Evolutionary conservation across 805 yeast species (phyloP).

Genomic region (Yarrowia alimentaria): DNA sequence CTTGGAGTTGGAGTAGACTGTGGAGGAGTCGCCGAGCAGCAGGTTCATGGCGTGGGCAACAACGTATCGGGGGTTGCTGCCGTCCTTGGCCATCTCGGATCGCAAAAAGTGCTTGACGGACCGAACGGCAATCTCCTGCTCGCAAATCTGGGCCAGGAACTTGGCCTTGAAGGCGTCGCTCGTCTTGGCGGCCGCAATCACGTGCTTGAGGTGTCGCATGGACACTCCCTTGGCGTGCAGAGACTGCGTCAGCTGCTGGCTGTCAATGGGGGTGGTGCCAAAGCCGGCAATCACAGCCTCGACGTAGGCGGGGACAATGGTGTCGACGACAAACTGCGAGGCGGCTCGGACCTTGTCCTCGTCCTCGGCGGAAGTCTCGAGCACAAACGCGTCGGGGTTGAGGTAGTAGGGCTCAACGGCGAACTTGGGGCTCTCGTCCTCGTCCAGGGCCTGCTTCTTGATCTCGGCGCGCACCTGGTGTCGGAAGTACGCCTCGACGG

Average conservation of each 20-base stretch:
- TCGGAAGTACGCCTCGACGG: slow-evolving; percentile 88
- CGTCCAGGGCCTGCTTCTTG: slow-evolving; percentile 44
- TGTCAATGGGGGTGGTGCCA: slow-evolving; percentile 70
- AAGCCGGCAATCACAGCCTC: slow-evolving; percentile 52
- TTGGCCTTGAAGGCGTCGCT: slow-evolving; percentile 42
- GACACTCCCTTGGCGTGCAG: slow-evolving; percentile 85
- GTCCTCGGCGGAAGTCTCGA: slow-evolving; percentile 48
- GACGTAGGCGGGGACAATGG: slow-evolving; percentile 63
- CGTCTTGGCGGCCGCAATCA: slow-evolving; percentile 45
- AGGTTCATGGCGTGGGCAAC: slow-evolving; percentile 68
- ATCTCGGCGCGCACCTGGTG: slow-evolving; percentile 58
- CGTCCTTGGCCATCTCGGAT: slow-evolving; percentile 48
- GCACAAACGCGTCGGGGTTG: slow-evolving; percentile 73
- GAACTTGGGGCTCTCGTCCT: slow-evolving; percentile 38
- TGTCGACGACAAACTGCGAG: slow-evolving; percentile 58
- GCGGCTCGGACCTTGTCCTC: slow-evolving; percentile 65
- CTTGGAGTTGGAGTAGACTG: slow-evolving; percentile 40
- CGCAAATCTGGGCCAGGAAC: slow-evolving; percentile 49
- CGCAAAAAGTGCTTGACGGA: slow-evolving; percentile 73
- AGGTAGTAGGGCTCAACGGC: slow-evolving; percentile 49
- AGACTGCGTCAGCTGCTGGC: slow-evolving; percentile 62
- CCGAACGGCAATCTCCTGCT: slow-evolving; percentile 75
- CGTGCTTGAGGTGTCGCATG: slow-evolving; percentile 76
- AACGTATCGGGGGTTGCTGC: slow-evolving; percentile 40
- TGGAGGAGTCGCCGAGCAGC: slow-evolving; percentile 47